Evolutionary conservation across 2,329 filamentous ascomycete genomes (phyloP).

Genomic region (Davidsoniella eucalypti): DNA sequence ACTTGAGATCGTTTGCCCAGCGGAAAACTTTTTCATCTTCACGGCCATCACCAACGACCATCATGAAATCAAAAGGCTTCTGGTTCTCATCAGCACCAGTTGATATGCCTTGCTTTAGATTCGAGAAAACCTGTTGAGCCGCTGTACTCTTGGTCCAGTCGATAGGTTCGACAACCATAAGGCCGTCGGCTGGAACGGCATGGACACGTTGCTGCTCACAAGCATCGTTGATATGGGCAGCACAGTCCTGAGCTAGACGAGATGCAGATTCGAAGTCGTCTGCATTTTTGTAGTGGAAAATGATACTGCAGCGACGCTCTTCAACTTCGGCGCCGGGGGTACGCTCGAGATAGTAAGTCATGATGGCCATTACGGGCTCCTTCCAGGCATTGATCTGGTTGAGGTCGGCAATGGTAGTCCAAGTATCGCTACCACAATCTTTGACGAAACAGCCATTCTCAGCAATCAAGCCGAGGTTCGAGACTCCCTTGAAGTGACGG

Average conservation of each 20-base stretch:
- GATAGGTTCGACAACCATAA: constrained; percentile 68
- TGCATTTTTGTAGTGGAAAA: constrained; percentile 16
- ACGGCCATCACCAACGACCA: constrained; percentile 78
- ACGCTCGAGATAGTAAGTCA: constrained; percentile 79
- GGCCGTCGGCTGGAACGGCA: constrained; percentile 64
- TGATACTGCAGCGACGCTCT: constrained; percentile 77
- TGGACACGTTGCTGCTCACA: constrained; percentile 72
- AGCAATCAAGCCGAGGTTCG: constrained; percentile 73
- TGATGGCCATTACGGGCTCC: constrained; percentile 60
- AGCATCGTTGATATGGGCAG: constrained; percentile 87
- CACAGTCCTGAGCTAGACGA: constrained; percentile 74
- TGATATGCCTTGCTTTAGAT: constrained; percentile 28
- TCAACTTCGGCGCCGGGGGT: constrained; percentile 79
- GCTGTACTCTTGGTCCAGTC: constrained; percentile 82
- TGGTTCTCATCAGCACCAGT: constrained; percentile 12
- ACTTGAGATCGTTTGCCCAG: constrained; percentile 70
- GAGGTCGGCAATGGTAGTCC: constrained; percentile 63
- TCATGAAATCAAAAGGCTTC: constrained; percentile 59
- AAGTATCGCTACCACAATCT: constrained; percentile 48
- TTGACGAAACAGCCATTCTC: constrained; percentile 90
- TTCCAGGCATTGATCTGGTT: constrained; percentile 65
- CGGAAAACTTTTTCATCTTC: constrained; percentile 89
- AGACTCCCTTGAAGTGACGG: constrained; percentile 66
- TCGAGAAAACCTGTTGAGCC: constrained; percentile 54
- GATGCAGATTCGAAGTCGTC: constrained; percentile 37